Evolutionary conservation across 2,329 filamentous ascomycete genomes (phyloP).

Genomic region (Ascochyta rabiei): DNA sequence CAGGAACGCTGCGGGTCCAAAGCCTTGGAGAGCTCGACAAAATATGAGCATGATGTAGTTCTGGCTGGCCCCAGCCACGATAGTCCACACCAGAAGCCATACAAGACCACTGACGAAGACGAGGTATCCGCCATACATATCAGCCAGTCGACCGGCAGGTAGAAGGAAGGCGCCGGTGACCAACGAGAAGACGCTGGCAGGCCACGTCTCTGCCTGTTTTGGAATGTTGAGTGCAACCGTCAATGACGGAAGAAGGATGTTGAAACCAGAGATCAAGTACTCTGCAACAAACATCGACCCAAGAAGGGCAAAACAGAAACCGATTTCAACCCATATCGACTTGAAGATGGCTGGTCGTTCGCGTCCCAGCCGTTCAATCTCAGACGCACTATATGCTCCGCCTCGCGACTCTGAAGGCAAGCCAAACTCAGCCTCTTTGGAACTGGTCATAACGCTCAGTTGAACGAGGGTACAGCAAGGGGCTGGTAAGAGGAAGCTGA

Average conservation of each 20-base stretch:
- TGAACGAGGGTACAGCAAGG: neutral
- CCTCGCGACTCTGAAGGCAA: slow-evolving; percentile 9
- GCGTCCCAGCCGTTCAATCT: slow-evolving; percentile 66
- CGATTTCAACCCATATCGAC: slow-evolving; percentile 61
- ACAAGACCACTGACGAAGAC: slow-evolving; percentile 67
- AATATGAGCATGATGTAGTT: slow-evolving; percentile 74
- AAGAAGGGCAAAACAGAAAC: slow-evolving; percentile 67
- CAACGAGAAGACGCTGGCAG: slow-evolving; percentile 46
- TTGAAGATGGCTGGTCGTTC: slow-evolving; percentile 64
- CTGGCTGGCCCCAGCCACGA: slow-evolving; percentile 72
- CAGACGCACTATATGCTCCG: slow-evolving; percentile 32
- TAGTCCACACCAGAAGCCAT: slow-evolving; percentile 71
- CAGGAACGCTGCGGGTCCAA: slow-evolving; percentile 74
- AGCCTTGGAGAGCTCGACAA: slow-evolving; percentile 74
- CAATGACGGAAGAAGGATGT: slow-evolving; percentile 69
- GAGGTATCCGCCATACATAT: slow-evolving; percentile 68
- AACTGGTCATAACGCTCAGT: neutral
- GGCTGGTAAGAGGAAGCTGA: neutral
- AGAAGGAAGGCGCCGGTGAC: slow-evolving; percentile 47
- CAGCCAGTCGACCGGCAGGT: slow-evolving; percentile 60
- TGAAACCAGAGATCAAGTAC: slow-evolving; percentile 79
- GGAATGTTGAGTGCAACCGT: slow-evolving; percentile 68
- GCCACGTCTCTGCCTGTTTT: slow-evolving; percentile 62
- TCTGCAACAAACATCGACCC: slow-evolving; percentile 71
- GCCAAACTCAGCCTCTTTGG: slow-evolving; percentile 23